Base-by-base conservation (phyloP, 164 flowering plant genomes). In the Warburgia ugandensis region DNA sequence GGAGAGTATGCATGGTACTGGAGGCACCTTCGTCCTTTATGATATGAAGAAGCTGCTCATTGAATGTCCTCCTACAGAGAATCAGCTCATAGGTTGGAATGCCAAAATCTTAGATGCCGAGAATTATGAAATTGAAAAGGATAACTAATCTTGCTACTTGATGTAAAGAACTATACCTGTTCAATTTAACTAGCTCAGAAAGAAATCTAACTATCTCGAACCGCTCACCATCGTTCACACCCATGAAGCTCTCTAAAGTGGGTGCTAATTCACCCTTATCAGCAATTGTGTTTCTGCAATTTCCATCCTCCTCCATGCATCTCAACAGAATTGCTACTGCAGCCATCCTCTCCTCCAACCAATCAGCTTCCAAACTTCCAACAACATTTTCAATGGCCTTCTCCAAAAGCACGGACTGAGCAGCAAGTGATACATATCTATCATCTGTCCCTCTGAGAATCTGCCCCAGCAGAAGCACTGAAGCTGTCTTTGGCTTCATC, bases 1-100 rank as follows among this genome's bases (percentile, higher is more conserved):
- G 78, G 49, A 86, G 79, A 12, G 69, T 58, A 54, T 86, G 95
- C 90, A 78, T 83, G 48, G 82, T 75, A 50, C 86, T 83, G 43
- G 68, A 77, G 36, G 73, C 33, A 22, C 86, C 87, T 68, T 77
- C 87, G 53, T 86, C 86, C 61, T 76, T 83, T 48, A 86, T 77
- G 4, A 73, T 70, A 53, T 73, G 82, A 28, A 83, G 79, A 66
- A 80, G 54, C 62, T 80, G 77, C 61, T 75, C 79, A 62, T 77
- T 83, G 29, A 76, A 74, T 52, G 70, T 72, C 69, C 95, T 77
- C 69, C 95, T 85, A 73, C 16, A 50, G 52, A 42, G 14, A 30
- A 52, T 25, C 40, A 33, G 38, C 9, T 37, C 41, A 58, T 11
- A 52, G 6, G n/a, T 16, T 12, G 8, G 13, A n/a, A 16, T 39